These are phyloP conservation scores for Rosa persica DNA, from an alignment of 306 rosid species.

Conservation along the genomic window DNA sequence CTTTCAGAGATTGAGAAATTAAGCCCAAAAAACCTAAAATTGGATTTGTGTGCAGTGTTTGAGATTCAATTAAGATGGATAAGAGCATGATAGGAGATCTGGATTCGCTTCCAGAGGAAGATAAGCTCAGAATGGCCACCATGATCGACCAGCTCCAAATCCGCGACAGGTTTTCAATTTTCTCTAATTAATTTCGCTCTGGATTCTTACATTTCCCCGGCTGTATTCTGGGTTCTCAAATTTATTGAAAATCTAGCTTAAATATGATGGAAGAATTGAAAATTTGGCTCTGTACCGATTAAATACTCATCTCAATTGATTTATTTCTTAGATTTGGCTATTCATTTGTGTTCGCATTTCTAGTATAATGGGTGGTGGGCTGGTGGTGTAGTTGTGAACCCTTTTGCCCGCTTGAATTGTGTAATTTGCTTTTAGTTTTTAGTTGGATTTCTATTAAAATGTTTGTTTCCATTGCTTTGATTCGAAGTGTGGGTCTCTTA, in stretches of 20 bases:
- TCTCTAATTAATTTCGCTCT: neutral
- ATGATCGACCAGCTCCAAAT: constrained; percentile 85
- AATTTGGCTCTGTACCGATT: neutral
- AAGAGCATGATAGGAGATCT: constrained; percentile 74
- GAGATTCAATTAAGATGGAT: constrained; percentile 42
- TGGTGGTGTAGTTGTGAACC: no score
- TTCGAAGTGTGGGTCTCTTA: neutral
- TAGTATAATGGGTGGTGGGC: neutral
- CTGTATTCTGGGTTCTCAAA: neutral
- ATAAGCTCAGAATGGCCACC: constrained; percentile 58
- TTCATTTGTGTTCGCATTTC: neutral
- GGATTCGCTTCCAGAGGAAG: constrained; percentile 60
- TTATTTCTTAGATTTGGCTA: neutral
- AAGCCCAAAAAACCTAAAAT: neutral
- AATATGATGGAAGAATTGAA: neutral
- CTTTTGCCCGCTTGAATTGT: neutral
- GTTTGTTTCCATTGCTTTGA: neutral
- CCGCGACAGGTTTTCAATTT: constrained; percentile 57
- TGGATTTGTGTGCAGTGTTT: neutral
- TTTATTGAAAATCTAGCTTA: neutral
- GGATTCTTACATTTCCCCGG: neutral
- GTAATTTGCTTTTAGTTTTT: neutral
- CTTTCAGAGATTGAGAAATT: neutral
- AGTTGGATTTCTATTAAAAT: neutral
- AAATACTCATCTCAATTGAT: neutral